Conservation (phyloP, 2,329 filamentous ascomycete genomes). For the Microdochium paspali region DNA sequence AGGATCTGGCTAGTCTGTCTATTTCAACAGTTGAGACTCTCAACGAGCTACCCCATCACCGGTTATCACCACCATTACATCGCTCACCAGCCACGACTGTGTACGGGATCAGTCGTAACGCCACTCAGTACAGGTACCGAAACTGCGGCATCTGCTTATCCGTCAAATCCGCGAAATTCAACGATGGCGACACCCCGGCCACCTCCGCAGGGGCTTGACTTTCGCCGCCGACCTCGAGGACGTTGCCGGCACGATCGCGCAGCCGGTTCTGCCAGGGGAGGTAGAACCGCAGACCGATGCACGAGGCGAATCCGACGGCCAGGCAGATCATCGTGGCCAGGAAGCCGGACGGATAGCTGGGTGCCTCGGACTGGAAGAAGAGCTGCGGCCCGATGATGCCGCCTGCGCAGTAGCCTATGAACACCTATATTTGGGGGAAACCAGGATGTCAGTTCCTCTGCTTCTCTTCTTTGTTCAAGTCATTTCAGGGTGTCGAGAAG, state of each 20-base stretch:
- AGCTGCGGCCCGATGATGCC: conserved; percentile 48
- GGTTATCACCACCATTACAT: no score
- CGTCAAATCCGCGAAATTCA: no score
- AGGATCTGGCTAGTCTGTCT: no score
- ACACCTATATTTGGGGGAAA: background rate
- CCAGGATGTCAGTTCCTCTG: background rate
- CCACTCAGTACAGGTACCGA: no score
- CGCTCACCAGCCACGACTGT: no score
- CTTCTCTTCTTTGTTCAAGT: background rate
- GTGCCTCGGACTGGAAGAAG: conserved; percentile 46
- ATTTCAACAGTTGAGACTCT: no score
- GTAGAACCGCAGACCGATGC: conserved; percentile 39
- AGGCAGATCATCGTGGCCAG: conserved; percentile 53
- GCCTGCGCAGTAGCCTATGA: conserved; percentile 8
- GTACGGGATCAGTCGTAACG: no score
- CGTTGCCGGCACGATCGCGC: conserved; percentile 26
- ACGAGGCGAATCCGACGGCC: conserved; percentile 34
- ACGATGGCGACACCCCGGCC: no score
- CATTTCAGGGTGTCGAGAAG: background rate
- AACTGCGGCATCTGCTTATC: no score
- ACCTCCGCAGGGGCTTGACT: no score
- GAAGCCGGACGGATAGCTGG: conserved; percentile 52
- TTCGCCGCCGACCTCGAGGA: background rate
- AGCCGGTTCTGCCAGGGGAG: conserved; percentile 40
- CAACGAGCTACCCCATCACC: no score